Evolutionary conservation across 768 basidiomycete species (phyloP).

Genomic region (Serendipita sp.): DNA sequence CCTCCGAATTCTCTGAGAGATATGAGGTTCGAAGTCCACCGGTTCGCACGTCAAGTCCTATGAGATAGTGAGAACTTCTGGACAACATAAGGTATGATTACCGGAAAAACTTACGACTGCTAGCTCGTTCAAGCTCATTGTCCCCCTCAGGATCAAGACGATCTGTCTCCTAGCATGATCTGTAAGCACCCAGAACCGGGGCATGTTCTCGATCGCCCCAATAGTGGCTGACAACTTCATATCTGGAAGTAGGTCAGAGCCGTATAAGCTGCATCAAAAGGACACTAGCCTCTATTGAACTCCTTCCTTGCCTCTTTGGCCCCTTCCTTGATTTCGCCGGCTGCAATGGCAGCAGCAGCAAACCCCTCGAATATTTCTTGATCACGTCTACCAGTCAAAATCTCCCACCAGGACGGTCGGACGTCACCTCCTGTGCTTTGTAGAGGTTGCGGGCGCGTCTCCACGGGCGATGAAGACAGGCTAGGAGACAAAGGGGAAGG

Average conservation of each 20-base stretch:
- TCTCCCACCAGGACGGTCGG: slow-evolving; percentile 70
- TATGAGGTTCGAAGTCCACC: slow-evolving; percentile 21
- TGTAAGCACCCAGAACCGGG: slow-evolving; percentile 73
- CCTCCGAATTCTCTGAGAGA: slow-evolving; percentile 14
- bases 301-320: slow-evolving; percentile 1
- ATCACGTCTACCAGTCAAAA: slow-evolving; percentile 65
- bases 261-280: not conserved
- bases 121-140: slow-evolving; percentile 76
- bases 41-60: slow-evolving; percentile 65
- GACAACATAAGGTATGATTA: not conserved
- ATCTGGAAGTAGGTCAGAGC: slow-evolving; percentile 16
- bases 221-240: slow-evolving; percentile 24
- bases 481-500: slow-evolving; percentile 8
- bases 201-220: slow-evolving; percentile 56
- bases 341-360: slow-evolving; percentile 16
- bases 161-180: slow-evolving; percentile 62
- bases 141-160: slow-evolving; percentile 63
- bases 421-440: not conserved
- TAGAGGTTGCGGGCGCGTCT: slow-evolving; percentile 14
- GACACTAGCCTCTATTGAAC: not conserved
- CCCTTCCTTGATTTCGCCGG: slow-evolving; percentile 5
- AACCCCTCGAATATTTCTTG: slow-evolving; percentile 67
- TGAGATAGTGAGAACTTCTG: not conserved
- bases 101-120: slow-evolving; percentile 30
- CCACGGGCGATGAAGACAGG: slow-evolving; percentile 11